These are phyloP conservation scores for Naganishia onofrii DNA, from an alignment of 768 basidiomycete genomes.

Conservation along the genomic window DNA sequence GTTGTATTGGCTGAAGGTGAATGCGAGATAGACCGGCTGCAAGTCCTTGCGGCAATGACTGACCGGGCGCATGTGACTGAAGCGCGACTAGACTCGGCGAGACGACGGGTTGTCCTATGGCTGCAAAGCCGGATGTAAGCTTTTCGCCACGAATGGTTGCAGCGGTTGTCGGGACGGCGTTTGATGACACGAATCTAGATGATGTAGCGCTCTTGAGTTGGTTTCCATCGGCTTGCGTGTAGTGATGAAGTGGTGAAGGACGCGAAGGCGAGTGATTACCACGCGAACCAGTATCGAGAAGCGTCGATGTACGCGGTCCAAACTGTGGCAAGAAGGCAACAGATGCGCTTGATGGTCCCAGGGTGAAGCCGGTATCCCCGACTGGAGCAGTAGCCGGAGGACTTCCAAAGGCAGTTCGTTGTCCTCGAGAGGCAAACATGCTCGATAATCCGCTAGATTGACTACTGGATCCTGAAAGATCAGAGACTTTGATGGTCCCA, in stretches of 20 bases:
- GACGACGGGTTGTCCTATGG: slow-evolving; percentile 29
- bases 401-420: background rate
- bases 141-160: slow-evolving; percentile 19
- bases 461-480: slow-evolving; percentile 9
- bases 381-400: slow-evolving; percentile 4
- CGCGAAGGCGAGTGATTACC: slow-evolving; percentile 28
- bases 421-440: slow-evolving; percentile 28
- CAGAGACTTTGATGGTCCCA: slow-evolving; percentile 5
- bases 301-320: slow-evolving; percentile 24
- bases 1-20: slow-evolving; percentile 62
- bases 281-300: slow-evolving; percentile 16
- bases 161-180: slow-evolving; percentile 19
- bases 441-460: slow-evolving; percentile 27
- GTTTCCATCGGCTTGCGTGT: slow-evolving; percentile 21
- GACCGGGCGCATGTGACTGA: slow-evolving; percentile 83
- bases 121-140: slow-evolving; percentile 19
- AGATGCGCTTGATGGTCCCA: slow-evolving; percentile 72
- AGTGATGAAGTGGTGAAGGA: slow-evolving; percentile 25
- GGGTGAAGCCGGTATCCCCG: slow-evolving; percentile 37
- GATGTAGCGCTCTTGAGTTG: slow-evolving; percentile 4
- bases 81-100: slow-evolving; percentile 71
- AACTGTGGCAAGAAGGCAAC: slow-evolving; percentile 70
- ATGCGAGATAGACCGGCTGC: slow-evolving; percentile 87
- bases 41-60: slow-evolving; percentile 84
- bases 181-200: slow-evolving; percentile 1